Conservation (phyloP, 768 basidiomycete species). For the Cytidiella melzeri region DNA sequence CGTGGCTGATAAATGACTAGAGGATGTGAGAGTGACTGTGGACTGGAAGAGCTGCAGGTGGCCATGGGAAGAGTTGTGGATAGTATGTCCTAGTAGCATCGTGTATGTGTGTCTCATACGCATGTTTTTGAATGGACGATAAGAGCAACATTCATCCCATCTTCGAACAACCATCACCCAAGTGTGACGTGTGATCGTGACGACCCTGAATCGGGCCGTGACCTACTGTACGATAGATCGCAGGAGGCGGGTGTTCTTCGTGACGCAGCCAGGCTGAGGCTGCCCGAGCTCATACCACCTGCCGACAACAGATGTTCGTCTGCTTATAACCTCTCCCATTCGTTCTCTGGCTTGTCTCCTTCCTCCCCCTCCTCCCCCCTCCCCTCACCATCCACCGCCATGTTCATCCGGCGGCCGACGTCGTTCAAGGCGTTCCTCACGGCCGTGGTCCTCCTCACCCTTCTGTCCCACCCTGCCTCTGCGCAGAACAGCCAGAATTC, state of each 20-base stretch:
- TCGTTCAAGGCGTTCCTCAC: slow-evolving; percentile 15
- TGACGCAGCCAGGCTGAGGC: background rate
- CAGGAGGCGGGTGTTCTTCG: background rate
- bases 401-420: slow-evolving; percentile 12
- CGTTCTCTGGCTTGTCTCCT: slow-evolving; percentile 14
- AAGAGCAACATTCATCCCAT: background rate
- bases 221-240: background rate
- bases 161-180: background rate
- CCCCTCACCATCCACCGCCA: slow-evolving; percentile 22
- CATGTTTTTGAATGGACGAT: background rate
- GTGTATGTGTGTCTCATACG: too few relatives aligned
- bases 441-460: slow-evolving; percentile 23
- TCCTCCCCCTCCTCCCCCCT: slow-evolving; percentile 19
- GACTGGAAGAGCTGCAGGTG: too few relatives aligned
- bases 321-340: slow-evolving; percentile 14
- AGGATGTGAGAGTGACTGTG: background rate
- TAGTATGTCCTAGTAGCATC: too few relatives aligned
- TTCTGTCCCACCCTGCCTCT: slow-evolving; percentile 28
- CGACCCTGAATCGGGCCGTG: too few relatives aligned
- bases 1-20: background rate
- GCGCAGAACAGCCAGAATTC: slow-evolving; percentile 32
- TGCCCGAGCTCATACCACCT: background rate
- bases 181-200: background rate
- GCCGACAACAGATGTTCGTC: background rate
- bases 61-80: too few relatives aligned